Evolutionary conservation across 1,139 yeast genomes (phyloP).

Genomic region (Scheffersomyces titani): DNA sequence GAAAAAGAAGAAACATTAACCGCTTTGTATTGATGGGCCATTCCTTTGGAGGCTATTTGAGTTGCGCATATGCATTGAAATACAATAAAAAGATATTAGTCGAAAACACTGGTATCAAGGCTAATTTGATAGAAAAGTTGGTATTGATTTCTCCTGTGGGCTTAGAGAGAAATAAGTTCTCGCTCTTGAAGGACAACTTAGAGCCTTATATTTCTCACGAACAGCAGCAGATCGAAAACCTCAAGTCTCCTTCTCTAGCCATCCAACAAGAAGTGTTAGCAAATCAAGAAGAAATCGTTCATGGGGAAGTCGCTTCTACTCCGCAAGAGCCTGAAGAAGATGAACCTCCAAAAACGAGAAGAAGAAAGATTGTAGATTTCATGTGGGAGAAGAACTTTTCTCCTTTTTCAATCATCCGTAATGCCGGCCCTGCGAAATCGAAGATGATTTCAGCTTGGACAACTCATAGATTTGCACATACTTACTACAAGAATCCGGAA

Average conservation of each 20-base stretch:
- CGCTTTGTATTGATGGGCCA: slow-evolving; percentile 82
- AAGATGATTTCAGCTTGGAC: slow-evolving; percentile 44
- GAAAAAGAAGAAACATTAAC: slow-evolving; percentile 53
- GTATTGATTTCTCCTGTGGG: slow-evolving; percentile 50
- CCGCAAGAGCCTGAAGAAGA: slow-evolving; percentile 12
- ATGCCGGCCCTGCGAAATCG: slow-evolving; percentile 38
- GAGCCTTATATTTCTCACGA: slow-evolving; percentile 13
- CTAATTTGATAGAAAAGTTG: slow-evolving; percentile 37
- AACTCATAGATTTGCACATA: slow-evolving; percentile 38
- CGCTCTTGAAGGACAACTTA: slow-evolving; percentile 24
- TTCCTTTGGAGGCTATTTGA: slow-evolving; percentile 89
- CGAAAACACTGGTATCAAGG: slow-evolving; percentile 12
- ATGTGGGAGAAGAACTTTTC: slow-evolving; percentile 43
- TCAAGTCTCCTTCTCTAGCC: slow-evolving; percentile 9
- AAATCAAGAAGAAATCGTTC: slow-evolving; percentile 5
- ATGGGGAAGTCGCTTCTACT: slow-evolving; percentile 2
- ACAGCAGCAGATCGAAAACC: slow-evolving; percentile 16
- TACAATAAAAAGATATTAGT: slow-evolving; percentile 37
- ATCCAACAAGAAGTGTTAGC: neutral
- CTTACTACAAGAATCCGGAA: slow-evolving; percentile 30
- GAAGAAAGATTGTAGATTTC: slow-evolving; percentile 24
- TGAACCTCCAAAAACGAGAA: slow-evolving; percentile 14
- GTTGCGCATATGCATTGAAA: slow-evolving; percentile 73
- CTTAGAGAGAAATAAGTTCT: slow-evolving; percentile 37
- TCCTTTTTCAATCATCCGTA: slow-evolving; percentile 39